Base-by-base conservation (phyloP, 805 yeast genomes). In the Candida oleophila region DNA sequence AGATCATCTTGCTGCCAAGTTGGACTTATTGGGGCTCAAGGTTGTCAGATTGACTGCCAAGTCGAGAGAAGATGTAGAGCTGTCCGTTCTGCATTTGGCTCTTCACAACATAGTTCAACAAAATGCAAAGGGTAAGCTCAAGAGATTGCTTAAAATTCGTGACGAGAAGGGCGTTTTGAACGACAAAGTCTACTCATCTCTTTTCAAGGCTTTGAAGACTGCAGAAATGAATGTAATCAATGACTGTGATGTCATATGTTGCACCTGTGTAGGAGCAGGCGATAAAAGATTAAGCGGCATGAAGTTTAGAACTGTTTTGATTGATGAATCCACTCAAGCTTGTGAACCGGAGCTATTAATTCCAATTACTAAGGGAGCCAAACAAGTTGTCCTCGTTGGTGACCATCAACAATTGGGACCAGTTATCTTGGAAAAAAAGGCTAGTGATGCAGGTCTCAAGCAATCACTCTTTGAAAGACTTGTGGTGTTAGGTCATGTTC, bases 371-470 rank as follows among this genome's bases (percentile, higher is more conserved):
- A 86, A 84, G 54, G 96, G 97, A 21, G 90, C 95, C 40, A 86
- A 85, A 60, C 97, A 91, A 61, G 89, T 90, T 4, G 80, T 91
- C 40, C 69, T 91, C 30, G 97, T 90, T 34, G 98, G 98, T 59
- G 98, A 91, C 64, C 97, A 92, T 66, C 92, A 89, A 68, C 98
- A 91, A 70, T 73, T 91, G 53, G 97, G 97, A 1, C 97, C 98
- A 0, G 95, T 90, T 20, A 85, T 92, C 42, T 65, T 88, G 46
- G 89, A 88, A 55, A 80, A 81, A 56, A 77, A 78, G 55, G 96
- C 96, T 2, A 89, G 85, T 15, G 84, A 84, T 51, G 96, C 96
- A 0, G 97, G 97, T 20, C 75, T 92, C 46, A 79, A 78, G 49
- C 96, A 88, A 61, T 89, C 97, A 1, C 69, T 91, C 44, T 91